Evolutionary conservation across 192 early-diverging fungal genomes (phyloP).

Genomic region (Entomortierella chlamydospora): DNA sequence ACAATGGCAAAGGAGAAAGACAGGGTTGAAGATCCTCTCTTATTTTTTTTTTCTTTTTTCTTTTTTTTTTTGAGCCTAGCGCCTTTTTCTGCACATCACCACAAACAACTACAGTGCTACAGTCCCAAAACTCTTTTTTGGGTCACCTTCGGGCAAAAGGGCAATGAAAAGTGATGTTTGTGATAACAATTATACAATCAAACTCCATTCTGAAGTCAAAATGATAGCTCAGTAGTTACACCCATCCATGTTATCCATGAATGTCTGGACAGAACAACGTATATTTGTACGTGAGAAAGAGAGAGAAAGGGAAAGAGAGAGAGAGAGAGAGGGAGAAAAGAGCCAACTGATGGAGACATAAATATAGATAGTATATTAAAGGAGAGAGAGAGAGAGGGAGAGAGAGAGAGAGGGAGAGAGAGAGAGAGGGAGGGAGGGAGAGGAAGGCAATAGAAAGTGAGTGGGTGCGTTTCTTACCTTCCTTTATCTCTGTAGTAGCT

Average conservation of each 20-base stretch:
- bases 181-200: not conserved
- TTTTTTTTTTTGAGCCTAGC: not conserved
- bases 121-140: too few species aligned
- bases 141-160: not conserved
- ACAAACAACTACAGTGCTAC: too few species aligned
- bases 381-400: not conserved
- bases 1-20: not conserved
- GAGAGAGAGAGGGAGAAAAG: too few species aligned
- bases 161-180: not conserved
- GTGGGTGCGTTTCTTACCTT: slow-evolving; percentile 18
- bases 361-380: not conserved
- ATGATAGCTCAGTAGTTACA: too few species aligned
- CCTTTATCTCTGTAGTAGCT: slow-evolving; percentile 33
- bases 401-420: not conserved
- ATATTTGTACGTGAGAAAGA: slow-evolving; percentile 8
- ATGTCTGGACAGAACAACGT: too few species aligned
- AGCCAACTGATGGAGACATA: not conserved
- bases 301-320: not conserved
- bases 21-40: not conserved
- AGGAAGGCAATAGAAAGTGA: not conserved
- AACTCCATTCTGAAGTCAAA: too few species aligned
- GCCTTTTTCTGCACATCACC: not conserved
- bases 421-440: slow-evolving; percentile 4
- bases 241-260: too few species aligned
- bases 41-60: too few species aligned